phyloP scores from a whole-genome alignment of 2,329 filamentous ascomycete genomes.

The Monilinia laxa region DNA sequence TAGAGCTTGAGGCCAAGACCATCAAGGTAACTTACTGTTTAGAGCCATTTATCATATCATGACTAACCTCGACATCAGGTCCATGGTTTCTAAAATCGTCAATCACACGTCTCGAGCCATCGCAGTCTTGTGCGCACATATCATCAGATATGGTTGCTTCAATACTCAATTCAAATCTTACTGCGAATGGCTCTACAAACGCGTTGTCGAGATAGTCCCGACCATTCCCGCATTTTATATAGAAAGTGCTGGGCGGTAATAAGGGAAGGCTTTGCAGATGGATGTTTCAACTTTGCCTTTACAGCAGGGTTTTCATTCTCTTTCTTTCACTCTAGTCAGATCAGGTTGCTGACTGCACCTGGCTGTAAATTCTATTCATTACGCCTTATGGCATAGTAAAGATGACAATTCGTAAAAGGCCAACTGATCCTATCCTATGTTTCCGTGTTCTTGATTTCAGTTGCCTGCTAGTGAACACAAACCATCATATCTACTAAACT shows the following conservation, averaged over 20 bases:
- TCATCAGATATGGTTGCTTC: slow-evolving; percentile 12
- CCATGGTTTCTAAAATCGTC: slow-evolving; percentile 60
- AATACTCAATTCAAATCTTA: neutral
- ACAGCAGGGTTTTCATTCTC: slow-evolving; percentile 16
- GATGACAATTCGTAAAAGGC: slow-evolving; percentile 3
- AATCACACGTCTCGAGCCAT: slow-evolving; percentile 9
- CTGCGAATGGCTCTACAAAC: slow-evolving; percentile 1
- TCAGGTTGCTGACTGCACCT: slow-evolving; percentile 14
- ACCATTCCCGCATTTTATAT: slow-evolving; percentile 41
- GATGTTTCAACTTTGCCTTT: slow-evolving; percentile 18
- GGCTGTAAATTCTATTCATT: slow-evolving; percentile 5
- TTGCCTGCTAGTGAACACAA: slow-evolving; percentile 2
- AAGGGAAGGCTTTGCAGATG: slow-evolving; percentile 11
- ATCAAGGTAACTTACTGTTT: slow-evolving; percentile 69
- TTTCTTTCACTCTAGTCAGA: slow-evolving; percentile 18
- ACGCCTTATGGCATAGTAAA: slow-evolving; percentile 3
- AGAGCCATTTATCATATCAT: slow-evolving; percentile 14
- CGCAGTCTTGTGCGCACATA: slow-evolving; percentile 6
- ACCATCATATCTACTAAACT: neutral
- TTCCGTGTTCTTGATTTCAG: slow-evolving; percentile 5
- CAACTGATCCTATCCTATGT: neutral
- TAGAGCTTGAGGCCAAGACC: slow-evolving; percentile 92
- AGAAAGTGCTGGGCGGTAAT: slow-evolving; percentile 32
- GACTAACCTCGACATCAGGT: slow-evolving; percentile 42
- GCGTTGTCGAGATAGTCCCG: slow-evolving; percentile 27